Base-by-base conservation (phyloP, 139 green algal species). In the Chlamydomonas urium region DNA sequence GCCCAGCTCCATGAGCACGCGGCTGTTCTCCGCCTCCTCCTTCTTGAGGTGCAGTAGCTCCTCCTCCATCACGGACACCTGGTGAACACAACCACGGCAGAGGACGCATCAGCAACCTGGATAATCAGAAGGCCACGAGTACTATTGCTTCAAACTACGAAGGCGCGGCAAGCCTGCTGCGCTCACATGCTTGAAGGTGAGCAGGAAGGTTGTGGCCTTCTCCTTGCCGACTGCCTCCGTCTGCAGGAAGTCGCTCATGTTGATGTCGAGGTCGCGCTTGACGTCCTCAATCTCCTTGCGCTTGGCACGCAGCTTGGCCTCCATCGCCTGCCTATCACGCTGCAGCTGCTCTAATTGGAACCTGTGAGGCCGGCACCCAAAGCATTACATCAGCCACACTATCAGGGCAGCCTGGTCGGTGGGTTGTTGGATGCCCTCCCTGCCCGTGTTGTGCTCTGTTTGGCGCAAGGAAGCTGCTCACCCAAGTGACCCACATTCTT, bases 191-290 rank as follows among this genome's bases (percentile, higher is more conserved):
- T 89, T 83, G 68, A 73, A 76, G 0, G 69, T 83, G 35, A 83
- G 31, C 38, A 71, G 50, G 66, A 90, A 87, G 35, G 82, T 53
- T 31, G 60, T 47, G 4, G 75, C 74, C 78, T 90, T 88, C 23
- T 89, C 85, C 80, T 90, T 87, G 38, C 84, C 88, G 2, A 81
- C 31, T 0, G 60, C 45, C 83, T 93, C 86, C 79, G 91, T 81
- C 65, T 82, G 75, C 34, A 91, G 74, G 78, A 88, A 90, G 21
- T 74, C 67, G 24, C 79, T 86, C 75, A 90, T 90, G 45, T 77
- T 59, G 37, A 88, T 79, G 75, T 93, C 88, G 53, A 91, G 72
- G 47, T 89, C 77, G 19, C 75, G 68, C 63, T 79, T 81, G n/a
- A 88, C 58, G 28, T 82, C 79, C 26, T 60, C 28, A 42, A 77